Conservation (phyloP, 805 yeast genomes). For the Nakazawaea populi region DNA sequence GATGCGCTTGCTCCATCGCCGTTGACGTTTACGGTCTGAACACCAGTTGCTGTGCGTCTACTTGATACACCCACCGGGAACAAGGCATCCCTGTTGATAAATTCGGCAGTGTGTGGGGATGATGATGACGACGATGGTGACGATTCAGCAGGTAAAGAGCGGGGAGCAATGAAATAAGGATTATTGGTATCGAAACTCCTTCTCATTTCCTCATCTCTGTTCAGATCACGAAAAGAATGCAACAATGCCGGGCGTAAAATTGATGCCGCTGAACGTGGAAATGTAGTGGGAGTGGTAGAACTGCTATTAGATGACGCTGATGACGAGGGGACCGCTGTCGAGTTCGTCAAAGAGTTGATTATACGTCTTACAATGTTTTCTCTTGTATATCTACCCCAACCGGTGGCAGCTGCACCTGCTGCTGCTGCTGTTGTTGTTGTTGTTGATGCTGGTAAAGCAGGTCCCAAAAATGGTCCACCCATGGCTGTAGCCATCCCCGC, state of each 20-base stretch:
- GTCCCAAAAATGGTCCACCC: background rate
- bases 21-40: slow-evolving; percentile 24
- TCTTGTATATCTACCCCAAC: slow-evolving; percentile 1
- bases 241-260: background rate
- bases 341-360: slow-evolving; percentile 7
- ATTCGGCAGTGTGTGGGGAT: background rate
- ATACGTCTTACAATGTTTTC: slow-evolving; percentile 9
- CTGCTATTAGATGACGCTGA: background rate
- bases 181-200: background rate
- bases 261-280: background rate
- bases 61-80: slow-evolving; percentile 46
- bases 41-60: slow-evolving; percentile 39
- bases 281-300: background rate
- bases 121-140: too few relatives aligned
- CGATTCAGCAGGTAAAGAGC: too few relatives aligned
- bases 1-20: background rate
- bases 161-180: background rate
- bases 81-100: slow-evolving; percentile 14
- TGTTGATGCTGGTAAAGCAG: background rate
- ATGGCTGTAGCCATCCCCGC: slow-evolving; percentile 1
- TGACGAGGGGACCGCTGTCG: background rate
- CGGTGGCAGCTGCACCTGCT: background rate
- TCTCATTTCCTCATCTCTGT: background rate
- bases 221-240: background rate
- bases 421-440: background rate